These are phyloP conservation scores for Podaxis pistillaris DNA, from an alignment of 768 basidiomycete species.

Conservation along the genomic window DNA sequence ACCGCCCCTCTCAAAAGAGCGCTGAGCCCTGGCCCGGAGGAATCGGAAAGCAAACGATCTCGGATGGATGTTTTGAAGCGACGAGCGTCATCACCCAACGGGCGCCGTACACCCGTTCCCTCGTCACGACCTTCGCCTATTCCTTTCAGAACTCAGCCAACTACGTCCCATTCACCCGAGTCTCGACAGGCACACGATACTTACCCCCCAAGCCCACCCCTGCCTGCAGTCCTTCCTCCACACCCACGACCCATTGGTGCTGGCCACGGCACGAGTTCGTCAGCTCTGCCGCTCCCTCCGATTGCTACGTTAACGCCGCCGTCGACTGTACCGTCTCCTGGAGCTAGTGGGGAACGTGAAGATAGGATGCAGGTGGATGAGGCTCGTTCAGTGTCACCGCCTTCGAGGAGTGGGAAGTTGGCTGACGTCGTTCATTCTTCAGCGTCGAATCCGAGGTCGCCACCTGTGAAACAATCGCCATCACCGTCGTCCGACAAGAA, in stretches of 20 bases:
- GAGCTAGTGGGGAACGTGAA: conserved; percentile 39
- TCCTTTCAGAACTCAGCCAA: conserved; percentile 69
- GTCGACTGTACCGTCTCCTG: conserved; percentile 54
- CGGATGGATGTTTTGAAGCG: conserved; percentile 55
- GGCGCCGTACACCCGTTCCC: conserved; percentile 53
- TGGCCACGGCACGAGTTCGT: conserved; percentile 37
- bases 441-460: conserved; percentile 42
- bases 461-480: conserved; percentile 50
- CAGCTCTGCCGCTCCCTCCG: conserved; percentile 59
- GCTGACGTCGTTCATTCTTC: conserved; percentile 45
- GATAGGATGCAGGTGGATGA: conserved; percentile 57
- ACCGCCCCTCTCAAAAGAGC: conserved; percentile 59
- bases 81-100: conserved; percentile 48
- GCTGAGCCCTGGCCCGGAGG: conserved; percentile 65
- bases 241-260: conserved; percentile 72
- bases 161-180: conserved; percentile 65
- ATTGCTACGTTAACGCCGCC: conserved; percentile 68
- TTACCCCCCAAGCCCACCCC: conserved; percentile 52
- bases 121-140: conserved; percentile 69
- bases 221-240: conserved; percentile 65
- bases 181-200: conserved; percentile 47
- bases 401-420: conserved; percentile 48
- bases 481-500: conserved; percentile 54
- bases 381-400: conserved; percentile 49
- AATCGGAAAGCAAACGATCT: conserved; percentile 58